Evolutionary conservation across 768 basidiomycete genomes (phyloP).

Genomic region (Kwoniella sp.): DNA sequence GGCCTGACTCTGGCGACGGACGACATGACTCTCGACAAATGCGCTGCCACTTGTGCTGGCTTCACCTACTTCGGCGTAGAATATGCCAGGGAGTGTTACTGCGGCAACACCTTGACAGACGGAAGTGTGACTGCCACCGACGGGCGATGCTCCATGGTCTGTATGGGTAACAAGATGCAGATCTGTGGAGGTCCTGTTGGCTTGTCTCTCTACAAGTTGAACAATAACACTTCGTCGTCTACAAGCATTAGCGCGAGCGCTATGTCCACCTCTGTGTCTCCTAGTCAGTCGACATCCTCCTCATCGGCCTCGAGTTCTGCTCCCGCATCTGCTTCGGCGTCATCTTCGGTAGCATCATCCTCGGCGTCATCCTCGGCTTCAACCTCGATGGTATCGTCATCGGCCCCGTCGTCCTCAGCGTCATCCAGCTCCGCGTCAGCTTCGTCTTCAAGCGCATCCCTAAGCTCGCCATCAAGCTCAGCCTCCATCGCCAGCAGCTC

Average conservation of each 20-base stretch:
- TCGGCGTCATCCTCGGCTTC: slow-evolving; percentile 8
- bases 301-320: slow-evolving; percentile 9
- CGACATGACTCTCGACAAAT: slow-evolving; percentile 65
- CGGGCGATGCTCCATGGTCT: slow-evolving; percentile 70
- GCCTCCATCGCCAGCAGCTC: background rate
- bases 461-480: slow-evolving; percentile 14
- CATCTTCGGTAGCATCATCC: background rate
- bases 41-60: slow-evolving; percentile 66
- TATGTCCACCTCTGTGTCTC: slow-evolving; percentile 4
- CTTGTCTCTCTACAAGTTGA: slow-evolving; percentile 35
- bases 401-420: background rate
- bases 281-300: slow-evolving; percentile 7
- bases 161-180: slow-evolving; percentile 60
- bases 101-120: slow-evolving; percentile 69
- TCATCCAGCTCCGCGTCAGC: background rate
- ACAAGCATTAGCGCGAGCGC: background rate
- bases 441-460: background rate
- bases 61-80: slow-evolving; percentile 73
- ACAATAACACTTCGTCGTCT: slow-evolving; percentile 9
- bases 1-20: slow-evolving; percentile 55
- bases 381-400: background rate
- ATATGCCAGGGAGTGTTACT: slow-evolving; percentile 60
- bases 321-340: background rate
- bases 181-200: slow-evolving; percentile 43
- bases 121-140: slow-evolving; percentile 61